Percentiles rank a stretch among this genome's conserved stretches.
These are phyloP conservation scores for Penicillium alfredii DNA, from an alignment of 495 filamentous ascomycete genomes.

Conservation along the genomic window DNA sequence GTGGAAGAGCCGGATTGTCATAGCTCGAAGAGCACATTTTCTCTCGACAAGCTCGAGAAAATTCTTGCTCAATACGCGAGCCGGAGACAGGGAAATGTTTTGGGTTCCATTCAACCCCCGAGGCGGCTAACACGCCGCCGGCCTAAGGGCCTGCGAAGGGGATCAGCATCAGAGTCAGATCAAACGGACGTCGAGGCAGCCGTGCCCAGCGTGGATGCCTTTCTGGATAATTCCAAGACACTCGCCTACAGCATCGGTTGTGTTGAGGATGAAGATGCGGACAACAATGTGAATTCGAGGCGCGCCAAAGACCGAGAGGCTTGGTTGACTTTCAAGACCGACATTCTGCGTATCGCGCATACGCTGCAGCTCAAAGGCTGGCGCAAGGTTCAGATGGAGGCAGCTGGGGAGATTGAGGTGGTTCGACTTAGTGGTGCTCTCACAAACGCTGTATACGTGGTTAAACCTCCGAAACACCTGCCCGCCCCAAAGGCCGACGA, in stretches of 20 bases:
- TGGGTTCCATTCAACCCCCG: conserved; percentile 32
- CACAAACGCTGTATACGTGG: conserved; percentile 94
- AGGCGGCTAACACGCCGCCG: conserved; percentile 30
- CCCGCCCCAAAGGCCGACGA: conserved; percentile 33
- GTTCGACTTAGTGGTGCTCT: conserved; percentile 85
- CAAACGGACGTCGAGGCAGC: conserved; percentile 62
- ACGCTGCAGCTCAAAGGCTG: conserved; percentile 86
- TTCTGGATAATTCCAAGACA: conserved; percentile 84
- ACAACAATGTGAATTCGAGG: conserved; percentile 24
- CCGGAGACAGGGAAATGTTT: conserved; percentile 16
- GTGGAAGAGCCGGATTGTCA: conserved; percentile 29
- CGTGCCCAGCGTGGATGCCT: conserved; percentile 71
- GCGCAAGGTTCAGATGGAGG: conserved; percentile 74
- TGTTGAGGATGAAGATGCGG: conserved; percentile 37
- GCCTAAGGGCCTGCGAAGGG: conserved; percentile 34
- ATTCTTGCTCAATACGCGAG: conserved; percentile 56
- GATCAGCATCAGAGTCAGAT: conserved; percentile 71
- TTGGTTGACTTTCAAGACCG: conserved; percentile 78
- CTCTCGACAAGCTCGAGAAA: conserved; percentile 62
- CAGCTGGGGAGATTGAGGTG: conserved; percentile 65
- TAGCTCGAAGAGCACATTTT: conserved; percentile 53
- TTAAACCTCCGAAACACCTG: conserved; percentile 66
- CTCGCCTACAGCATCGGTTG: conserved; percentile 68
- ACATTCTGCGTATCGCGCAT: conserved; percentile 83
- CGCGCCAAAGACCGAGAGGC: conserved; percentile 61